Evolutionary conservation across 306 rosid genomes (phyloP), one percentile per base, ranked within the genome.

Genomic region (Citrullus mucosospermus): DNA sequence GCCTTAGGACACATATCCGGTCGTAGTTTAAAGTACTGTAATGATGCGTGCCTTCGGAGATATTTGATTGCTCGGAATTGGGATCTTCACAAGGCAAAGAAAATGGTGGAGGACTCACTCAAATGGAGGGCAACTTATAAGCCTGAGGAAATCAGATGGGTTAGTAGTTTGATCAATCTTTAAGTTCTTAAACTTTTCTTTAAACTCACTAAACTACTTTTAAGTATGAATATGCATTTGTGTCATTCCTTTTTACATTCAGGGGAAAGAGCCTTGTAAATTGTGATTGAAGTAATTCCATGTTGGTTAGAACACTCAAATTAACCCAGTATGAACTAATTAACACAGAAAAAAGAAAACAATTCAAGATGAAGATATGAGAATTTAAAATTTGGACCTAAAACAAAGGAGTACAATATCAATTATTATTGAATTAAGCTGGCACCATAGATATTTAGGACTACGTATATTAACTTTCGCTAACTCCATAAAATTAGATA

Each of bases 71-170:
- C 96, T 22, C 81, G 97, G 55, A 91, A 82, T 82, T 94, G 98
- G 97, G 88, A 89, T 78, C 79, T 91, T 44, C 89, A 91, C 3
- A 91, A 95, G 82, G 65, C 97, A 41, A 92, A 86, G 96, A 95
- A 92, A 84, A 88, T 92, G 97, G 32, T 95, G 28, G 89, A 91
- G 79, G 97, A 89, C 75, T 63, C 98, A 16, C 89, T 95, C 54
- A 86, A 82, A 81, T 95, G 98, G 98, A 91, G 98, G 86, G 80
- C 89, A 43, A 63, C 88, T 70, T 95, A 84, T 65, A 92, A 87
- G 85, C 97, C 98, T 2, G 97, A 95, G 84, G 97, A 95, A 86
- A 95, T 88, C 54, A 93, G 91, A 61, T 95, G 98, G 98, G 98
- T 95, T 82, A 73, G 81, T 77, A 22, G 22, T 22, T n/a, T 46